These are phyloP conservation scores for Tetradesmus obliquus DNA, from an alignment of 139 green algal species.

Conservation along the genomic window DNA sequence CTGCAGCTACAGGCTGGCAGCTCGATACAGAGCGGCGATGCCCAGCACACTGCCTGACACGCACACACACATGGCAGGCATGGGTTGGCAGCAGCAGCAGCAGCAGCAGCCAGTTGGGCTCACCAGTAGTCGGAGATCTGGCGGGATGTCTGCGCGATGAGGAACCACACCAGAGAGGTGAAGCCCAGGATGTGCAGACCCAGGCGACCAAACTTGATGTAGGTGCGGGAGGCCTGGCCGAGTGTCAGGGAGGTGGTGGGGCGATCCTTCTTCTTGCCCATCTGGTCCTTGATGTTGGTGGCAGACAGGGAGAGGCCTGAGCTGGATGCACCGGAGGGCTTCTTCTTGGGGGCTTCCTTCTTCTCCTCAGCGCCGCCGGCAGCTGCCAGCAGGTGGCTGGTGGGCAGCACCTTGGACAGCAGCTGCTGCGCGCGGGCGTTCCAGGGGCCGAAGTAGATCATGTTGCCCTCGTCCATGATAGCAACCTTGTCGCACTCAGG, in stretches of 20 bases:
- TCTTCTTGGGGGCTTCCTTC: constrained; percentile 50
- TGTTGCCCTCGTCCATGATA: constrained; percentile 67
- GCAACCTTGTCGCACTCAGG: constrained; percentile 63
- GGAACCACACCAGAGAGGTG: constrained; percentile 62
- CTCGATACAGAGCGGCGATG: too few relatives aligned
- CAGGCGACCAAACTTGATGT: constrained; percentile 48
- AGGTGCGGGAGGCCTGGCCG: neutral
- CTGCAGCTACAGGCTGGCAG: too few relatives aligned
- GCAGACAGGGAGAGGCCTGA: constrained; percentile 47
- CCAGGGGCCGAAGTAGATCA: constrained; percentile 73
- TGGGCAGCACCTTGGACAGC: constrained; percentile 61
- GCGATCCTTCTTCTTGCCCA: constrained; percentile 44
- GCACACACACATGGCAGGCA: too few relatives aligned
- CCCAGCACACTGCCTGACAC: too few relatives aligned
- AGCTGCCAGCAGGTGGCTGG: constrained; percentile 64
- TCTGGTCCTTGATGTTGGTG: constrained; percentile 46
- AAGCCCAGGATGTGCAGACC: constrained; percentile 35
- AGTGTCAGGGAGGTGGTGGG: constrained; percentile 49
- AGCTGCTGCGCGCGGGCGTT: constrained; percentile 53
- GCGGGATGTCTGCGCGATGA: constrained; percentile 60
- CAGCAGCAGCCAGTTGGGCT: neutral
- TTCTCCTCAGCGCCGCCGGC: constrained; percentile 58
- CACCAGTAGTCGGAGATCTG: constrained; percentile 57
- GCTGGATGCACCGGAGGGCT: neutral
- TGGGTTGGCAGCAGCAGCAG: neutral